Evolutionary conservation across 2,329 filamentous ascomycete species (phyloP), one percentile per base, ranked within the genome.

Genomic region (Emergomyces pasteurianus): DNA sequence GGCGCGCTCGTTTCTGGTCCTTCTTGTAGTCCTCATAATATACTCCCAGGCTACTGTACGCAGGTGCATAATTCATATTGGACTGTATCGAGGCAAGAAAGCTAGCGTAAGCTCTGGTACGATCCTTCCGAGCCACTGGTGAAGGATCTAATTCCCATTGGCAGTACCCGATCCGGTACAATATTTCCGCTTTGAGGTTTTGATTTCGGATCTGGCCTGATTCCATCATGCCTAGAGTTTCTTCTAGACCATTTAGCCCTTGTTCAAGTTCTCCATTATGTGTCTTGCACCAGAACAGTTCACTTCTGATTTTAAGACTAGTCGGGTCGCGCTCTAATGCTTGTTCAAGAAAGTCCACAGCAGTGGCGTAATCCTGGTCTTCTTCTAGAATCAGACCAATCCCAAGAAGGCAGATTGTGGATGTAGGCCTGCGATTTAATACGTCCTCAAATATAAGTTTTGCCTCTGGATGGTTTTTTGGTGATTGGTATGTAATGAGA

Each of bases 381-480:
- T 97, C 94, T 73, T 96, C 91, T 54, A 92, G 87, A 47, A 99
- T 92, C 28, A 97, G 76, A 1, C 94, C 95, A 40, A 96, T 85
- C 0, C 94, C 94, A 53, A 97, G 89, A 63, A 99, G 78, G 2
- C 92, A 92, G 36, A 85, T 78, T 0, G 91, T 95, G 0, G 88
- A 92, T 2, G 83, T 84, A 1, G 86, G 81, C 61, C 95, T 90
- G 31, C 88, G 83, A 55, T 83, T 79, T 0, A 99, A 80, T 5
- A 97, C 88, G 36, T 83, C 83, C 66, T 96, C 86, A 66, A 99
- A 97, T 0, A 96, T 80, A n/a, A 75, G 74, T 70, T 90, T 92
- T 1, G 94, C 92, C 75, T 97, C 92, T 21, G 86, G 81, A 67
- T 99, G 94, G 69, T 97, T 86, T 63, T 90, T 85, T 0, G 94